phyloP scores from a whole-genome alignment of 352 stramenopile genomes.

The Globisporangium solare region DNA sequence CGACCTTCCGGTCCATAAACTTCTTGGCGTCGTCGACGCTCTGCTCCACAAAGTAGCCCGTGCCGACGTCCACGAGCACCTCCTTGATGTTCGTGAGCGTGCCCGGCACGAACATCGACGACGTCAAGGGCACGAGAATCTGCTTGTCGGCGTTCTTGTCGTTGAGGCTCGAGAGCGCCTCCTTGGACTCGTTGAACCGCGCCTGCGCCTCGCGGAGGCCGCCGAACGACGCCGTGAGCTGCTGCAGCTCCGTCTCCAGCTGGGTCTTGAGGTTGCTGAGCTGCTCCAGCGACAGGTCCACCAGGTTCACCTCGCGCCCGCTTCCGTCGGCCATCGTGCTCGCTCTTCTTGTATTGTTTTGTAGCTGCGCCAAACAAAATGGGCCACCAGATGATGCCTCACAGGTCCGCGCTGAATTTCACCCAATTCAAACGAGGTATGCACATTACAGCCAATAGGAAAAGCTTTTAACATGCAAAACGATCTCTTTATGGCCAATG shows the following conservation, averaged over 20 bases:
- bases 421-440: constrained; percentile 15
- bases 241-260: constrained; percentile 80
- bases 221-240: constrained; percentile 65
- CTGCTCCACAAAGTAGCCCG: constrained; percentile 94
- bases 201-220: constrained; percentile 69
- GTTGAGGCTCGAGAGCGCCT: constrained; percentile 57
- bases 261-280: constrained; percentile 90
- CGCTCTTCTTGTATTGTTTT: constrained; percentile 7
- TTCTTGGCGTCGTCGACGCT: constrained; percentile 80
- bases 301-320: constrained; percentile 59
- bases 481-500: neutral
- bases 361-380: constrained; percentile 2
- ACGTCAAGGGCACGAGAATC: constrained; percentile 93
- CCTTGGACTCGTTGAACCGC: constrained; percentile 79
- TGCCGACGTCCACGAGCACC: constrained; percentile 93
- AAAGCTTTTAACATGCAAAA: neutral
- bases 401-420: constrained; percentile 3
- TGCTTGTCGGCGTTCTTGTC: constrained; percentile 62
- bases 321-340: constrained; percentile 34
- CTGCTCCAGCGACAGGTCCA: constrained; percentile 91
- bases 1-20: constrained; percentile 92
- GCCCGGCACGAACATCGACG: constrained; percentile 92
- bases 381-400: neutral
- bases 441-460: neutral
- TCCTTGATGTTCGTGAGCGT: constrained; percentile 83